Evolutionary conservation across 352 stramenopile species (phyloP).

Genomic region (Phytophthora idaei): DNA sequence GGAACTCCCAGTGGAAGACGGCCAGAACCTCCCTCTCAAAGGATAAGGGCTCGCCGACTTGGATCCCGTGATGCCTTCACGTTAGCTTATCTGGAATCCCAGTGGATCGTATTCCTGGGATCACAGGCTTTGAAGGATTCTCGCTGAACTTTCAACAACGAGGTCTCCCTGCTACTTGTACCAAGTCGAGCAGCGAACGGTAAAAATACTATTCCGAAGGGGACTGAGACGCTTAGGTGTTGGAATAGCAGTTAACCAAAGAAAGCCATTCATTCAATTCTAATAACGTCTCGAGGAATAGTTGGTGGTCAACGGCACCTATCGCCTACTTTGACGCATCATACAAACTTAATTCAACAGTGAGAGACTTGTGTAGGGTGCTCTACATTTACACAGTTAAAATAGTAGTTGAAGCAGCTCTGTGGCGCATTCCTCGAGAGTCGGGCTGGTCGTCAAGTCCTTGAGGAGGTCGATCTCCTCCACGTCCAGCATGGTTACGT

Average conservation of each 20-base stretch:
- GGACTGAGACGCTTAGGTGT: no score
- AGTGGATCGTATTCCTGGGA: conserved; percentile 7
- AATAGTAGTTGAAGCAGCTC: conserved; percentile 68
- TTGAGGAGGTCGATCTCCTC: conserved; percentile 32
- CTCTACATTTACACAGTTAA: conserved; percentile 26
- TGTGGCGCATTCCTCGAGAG: conserved; percentile 64
- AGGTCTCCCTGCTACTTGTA: neutral
- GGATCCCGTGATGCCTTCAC: conserved; percentile 3
- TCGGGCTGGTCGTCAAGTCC: conserved; percentile 42
- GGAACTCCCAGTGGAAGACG: no score
- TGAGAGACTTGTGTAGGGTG: conserved; percentile 4
- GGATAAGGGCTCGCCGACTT: neutral
- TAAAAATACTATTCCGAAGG: no score
- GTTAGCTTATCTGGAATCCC: no score
- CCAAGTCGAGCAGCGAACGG: no score
- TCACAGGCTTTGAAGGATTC: conserved; percentile 15
- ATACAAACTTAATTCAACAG: conserved; percentile 7
- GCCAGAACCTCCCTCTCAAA: conserved; percentile 3
- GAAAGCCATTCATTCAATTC: neutral
- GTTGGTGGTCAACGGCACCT: no score
- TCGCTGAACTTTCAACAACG: neutral
- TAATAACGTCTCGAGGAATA: conserved; percentile 6
- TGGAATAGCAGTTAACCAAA: no score
- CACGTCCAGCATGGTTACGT: conserved; percentile 13
- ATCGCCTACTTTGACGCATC: neutral